Percentiles rank a stretch among this genome's conserved stretches.
Conservation (phyloP, 495 filamentous ascomycete species). For the Ramalina peruviana region DNA sequence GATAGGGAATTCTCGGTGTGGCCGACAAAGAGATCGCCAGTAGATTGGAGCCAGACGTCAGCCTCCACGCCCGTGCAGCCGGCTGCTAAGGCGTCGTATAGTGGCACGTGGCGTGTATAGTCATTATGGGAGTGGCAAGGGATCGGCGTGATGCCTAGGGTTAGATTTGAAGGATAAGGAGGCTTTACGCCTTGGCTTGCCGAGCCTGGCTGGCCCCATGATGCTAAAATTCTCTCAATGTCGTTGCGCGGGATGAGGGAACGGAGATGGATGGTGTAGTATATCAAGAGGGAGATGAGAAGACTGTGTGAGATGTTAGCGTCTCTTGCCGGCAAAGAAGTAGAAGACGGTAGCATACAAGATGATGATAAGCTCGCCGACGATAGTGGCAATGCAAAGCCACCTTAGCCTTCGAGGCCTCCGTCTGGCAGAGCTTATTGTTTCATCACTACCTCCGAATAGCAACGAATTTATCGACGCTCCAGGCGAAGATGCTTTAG, state of each 20-base stretch:
- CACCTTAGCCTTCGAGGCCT: too few relatives aligned
- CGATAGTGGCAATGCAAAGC: too few relatives aligned
- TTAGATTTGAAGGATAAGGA: slow-evolving; percentile 30
- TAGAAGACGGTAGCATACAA: too few relatives aligned
- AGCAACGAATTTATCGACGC: too few relatives aligned
- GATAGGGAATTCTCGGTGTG: slow-evolving; percentile 39
- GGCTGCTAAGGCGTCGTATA: slow-evolving; percentile 35
- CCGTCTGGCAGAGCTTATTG: too few relatives aligned
- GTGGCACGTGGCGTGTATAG: slow-evolving; percentile 46
- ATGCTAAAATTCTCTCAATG: slow-evolving; percentile 3
- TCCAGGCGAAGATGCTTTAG: too few relatives aligned
- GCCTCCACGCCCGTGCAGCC: slow-evolving; percentile 57
- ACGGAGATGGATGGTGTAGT: slow-evolving; percentile 4
- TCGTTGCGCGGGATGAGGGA: slow-evolving; percentile 3
- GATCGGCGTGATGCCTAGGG: slow-evolving; percentile 40
- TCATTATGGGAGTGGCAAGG: slow-evolving; percentile 59
- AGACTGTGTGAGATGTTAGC: background rate
- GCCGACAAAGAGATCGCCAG: slow-evolving; percentile 39
- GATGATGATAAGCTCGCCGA: too few relatives aligned
- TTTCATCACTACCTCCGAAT: too few relatives aligned
- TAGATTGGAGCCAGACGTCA: slow-evolving; percentile 51
- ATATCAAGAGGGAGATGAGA: slow-evolving; percentile 2
- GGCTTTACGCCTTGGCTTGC: background rate
- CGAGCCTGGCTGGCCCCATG: slow-evolving; percentile 3
- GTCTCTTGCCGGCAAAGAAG: too few relatives aligned